These are phyloP conservation scores for Paspalum notatum DNA, from an alignment of 176 grass and related monocot genomes.

Conservation along the genomic window DNA sequence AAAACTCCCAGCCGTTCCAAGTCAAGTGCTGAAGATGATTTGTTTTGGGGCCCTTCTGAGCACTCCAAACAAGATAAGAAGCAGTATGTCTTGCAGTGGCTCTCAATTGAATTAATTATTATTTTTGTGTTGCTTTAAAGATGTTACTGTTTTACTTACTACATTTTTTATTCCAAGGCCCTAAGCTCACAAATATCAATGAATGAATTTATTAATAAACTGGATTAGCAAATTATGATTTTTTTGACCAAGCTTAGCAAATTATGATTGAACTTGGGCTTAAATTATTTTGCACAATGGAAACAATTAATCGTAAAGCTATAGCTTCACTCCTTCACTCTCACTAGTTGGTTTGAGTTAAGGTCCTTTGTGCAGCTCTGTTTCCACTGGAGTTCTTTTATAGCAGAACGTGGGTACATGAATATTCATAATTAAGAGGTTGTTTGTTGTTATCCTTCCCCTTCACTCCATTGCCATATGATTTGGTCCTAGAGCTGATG, in stretches of 20 bases:
- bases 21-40: slow-evolving; percentile 85
- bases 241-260: too few relatives aligned
- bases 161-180: neutral
- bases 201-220: neutral
- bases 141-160: neutral
- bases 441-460: neutral
- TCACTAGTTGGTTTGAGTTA: slow-evolving; percentile 12
- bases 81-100: slow-evolving; percentile 58
- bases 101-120: neutral
- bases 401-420: neutral
- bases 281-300: neutral
- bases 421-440: slow-evolving; percentile 15
- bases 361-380: neutral
- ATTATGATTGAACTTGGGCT: neutral
- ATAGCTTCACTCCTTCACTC: neutral
- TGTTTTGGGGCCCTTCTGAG: slow-evolving; percentile 93
- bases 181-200: neutral
- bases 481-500: slow-evolving; percentile 26
- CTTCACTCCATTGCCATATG: neutral
- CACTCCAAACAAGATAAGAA: slow-evolving; percentile 80
- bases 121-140: neutral
- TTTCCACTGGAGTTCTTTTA: neutral
- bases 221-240: neutral
- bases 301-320: neutral
- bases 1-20: slow-evolving; percentile 62